Base-by-base conservation (phyloP, 139 green algal genomes). In the Chlorella sp. region DNA sequence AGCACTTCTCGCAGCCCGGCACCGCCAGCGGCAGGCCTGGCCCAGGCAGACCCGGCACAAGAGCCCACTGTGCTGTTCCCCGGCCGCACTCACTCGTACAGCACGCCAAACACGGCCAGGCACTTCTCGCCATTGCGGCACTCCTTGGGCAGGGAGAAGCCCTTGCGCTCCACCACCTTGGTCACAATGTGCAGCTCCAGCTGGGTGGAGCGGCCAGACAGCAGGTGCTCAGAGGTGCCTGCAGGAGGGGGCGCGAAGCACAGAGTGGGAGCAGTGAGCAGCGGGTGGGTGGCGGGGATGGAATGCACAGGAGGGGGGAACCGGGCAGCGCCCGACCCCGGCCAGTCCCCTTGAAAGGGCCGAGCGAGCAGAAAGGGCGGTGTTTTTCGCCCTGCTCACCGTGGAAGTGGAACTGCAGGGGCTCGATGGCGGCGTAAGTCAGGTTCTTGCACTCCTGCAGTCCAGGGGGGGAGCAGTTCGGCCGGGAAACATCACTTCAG, bases 391-490 rank as follows among this genome's bases (percentile, higher is more conserved):
- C 62, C 1, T 25, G 74, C 47, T 68, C 34, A 82, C 73, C 36
- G 74, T 89, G 86, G 56, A 89, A 85, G 57, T 89, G 85, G 74
- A 89, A 87, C 80, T 89, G 85, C 23, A 80, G 25, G 12, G 85
- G 73, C 21, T 81, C 51, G n/a, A 81, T 11, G 51, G 51, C 51
- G 51, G 51, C 51, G 12, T 21, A 60, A 15, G 51, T 60, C 51
- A 21, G 51, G 12, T 60, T 60, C 11, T 15, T 18, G 51, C 51
- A 60, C 51, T 60, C 51, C 51, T 60, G 51, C 51, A 60, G 44
- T 7, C 11, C 7, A 11, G n/a, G n/a, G n/a, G n/a, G n/a, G n/a
- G n/a, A n/a, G n/a, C n/a, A n/a, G n/a, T n/a, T n/a, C n/a, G n/a
- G n/a, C n/a, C n/a, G n/a, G n/a, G n/a, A n/a, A n/a, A n/a, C n/a